phyloP scores from a whole-genome alignment of 257 asterid species.

The Nicotiana tabacum region DNA sequence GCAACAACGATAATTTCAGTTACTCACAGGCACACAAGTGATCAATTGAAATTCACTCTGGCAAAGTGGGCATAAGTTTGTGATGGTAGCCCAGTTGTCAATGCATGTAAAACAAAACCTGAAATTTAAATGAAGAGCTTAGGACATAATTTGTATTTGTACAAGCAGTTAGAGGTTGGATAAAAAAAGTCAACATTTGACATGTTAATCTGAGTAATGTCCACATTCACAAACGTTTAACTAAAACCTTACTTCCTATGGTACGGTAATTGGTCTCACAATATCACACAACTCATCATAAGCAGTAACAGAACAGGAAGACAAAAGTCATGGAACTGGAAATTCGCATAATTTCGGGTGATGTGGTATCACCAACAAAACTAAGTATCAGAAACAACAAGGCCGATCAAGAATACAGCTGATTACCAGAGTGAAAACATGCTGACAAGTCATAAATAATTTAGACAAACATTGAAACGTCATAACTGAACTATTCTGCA shows the following conservation, averaged over 20 bases:
- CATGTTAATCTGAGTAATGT: background rate
- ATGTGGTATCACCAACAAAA: background rate
- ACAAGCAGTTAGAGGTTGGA: conserved; percentile 12
- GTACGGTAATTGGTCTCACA: background rate
- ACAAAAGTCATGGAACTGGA: background rate
- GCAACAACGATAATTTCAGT: conserved; percentile 4
- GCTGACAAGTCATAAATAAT: background rate
- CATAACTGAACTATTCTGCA: background rate
- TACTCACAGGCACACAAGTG: conserved; percentile 99
- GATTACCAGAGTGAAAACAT: background rate
- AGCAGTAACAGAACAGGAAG: background rate
- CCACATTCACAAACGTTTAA: background rate
- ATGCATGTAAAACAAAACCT: conserved; percentile 99
- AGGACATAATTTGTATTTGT: conserved; percentile 18
- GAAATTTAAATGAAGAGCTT: conserved; percentile 32
- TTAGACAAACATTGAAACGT: background rate
- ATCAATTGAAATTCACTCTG: conserved; percentile 94
- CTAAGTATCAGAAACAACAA: background rate
- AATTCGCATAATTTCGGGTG: background rate
- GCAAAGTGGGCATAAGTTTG: conserved; percentile 96
- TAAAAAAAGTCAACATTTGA: background rate
- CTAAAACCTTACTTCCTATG: background rate
- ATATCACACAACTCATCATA: background rate
- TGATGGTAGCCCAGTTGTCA: conserved; percentile 99
- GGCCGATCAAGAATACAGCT: background rate